Base-by-base conservation (phyloP, 2,329 filamentous ascomycete genomes). In the Sarocladiaceae sp. region DNA sequence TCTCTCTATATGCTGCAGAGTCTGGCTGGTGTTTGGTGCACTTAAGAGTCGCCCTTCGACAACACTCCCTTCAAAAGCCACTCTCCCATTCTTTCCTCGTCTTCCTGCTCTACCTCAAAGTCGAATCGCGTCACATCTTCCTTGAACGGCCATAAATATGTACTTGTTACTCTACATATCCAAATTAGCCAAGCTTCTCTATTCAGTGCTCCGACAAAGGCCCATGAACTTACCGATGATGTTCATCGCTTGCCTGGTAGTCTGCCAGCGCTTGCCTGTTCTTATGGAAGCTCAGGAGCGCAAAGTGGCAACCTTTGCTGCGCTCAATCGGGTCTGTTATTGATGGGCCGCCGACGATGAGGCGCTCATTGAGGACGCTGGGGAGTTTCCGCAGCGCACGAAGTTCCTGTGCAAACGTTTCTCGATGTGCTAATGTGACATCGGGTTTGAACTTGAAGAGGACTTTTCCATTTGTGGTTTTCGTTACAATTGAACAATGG, bases 61-160 rank as follows among this genome's bases (percentile, higher is more conserved):
- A 41, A 9, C 4, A 41, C n/a, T 5, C 37, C 37, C 4, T 41
- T 41, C 37, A 41, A 27, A 4, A 41, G 19, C 37, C 37, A 41
- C 21, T 41, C n/a, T 29, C 23, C 37, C 37, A 41, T 41, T 10
- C 15, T 15, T 18, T n/a, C 16, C 10, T 27, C 33, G 47, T 35
- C 37, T 29, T 18, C 37, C 37, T 41, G 23, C n/a, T 66, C 64
- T 18, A 74, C 67, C 44, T 78, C 73, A 49, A 78, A 77, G 50
- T 78, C 74, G 51, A 76, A 78, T 15, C 74, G 60, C 13, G 65
- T 63, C 1, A 78, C 56, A 45, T 77, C 72, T 42, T 78, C 73
- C 15, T 68, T 70, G 50, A 65, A 78, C 0, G 74, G 74, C 57
- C 69, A 74, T 6, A 78, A 57, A 42, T 70, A 72, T 3, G 63